Percentiles rank a stretch among this genome's conserved stretches.
phyloP scores from a whole-genome alignment of 495 filamentous ascomycete genomes.

The Xylaria curta region DNA sequence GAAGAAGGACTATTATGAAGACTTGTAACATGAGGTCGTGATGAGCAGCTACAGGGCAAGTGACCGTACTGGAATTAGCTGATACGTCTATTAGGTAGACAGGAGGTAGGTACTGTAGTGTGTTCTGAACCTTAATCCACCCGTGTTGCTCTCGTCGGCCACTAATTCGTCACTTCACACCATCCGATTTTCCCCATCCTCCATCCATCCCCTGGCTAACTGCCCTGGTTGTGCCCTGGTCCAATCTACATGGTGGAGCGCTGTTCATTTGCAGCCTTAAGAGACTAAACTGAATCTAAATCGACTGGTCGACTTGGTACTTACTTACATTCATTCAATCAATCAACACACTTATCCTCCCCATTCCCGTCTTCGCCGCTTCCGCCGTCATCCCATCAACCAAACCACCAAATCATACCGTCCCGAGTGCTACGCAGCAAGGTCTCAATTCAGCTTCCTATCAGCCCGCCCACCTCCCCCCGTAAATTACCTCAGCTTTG shows the following conservation, averaged over 20 bases:
- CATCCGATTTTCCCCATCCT: not conserved
- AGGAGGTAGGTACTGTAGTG: too few relatives aligned
- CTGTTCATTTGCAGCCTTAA: constrained; percentile 19
- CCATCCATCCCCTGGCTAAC: constrained; percentile 10
- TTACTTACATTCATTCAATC: not conserved
- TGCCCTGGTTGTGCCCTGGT: constrained; percentile 12
- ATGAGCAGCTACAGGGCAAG: not conserved
- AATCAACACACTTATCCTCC: constrained; percentile 7
- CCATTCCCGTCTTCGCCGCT: constrained; percentile 25
- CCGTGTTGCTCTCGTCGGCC: not conserved
- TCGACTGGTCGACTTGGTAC: not conserved
- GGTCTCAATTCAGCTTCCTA: not conserved
- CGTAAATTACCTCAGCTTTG: not conserved
- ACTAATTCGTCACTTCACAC: constrained; percentile 14
- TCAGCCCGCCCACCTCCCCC: not conserved
- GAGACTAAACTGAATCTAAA: constrained; percentile 18
- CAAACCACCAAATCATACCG: not conserved
- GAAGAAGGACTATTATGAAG: not conserved
- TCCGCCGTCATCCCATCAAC: not conserved
- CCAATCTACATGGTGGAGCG: constrained; percentile 21
- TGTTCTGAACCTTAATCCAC: not conserved
- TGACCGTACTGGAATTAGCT: not conserved
- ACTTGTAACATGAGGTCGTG: constrained; percentile 7
- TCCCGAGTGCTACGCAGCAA: not conserved
- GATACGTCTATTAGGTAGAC: too few relatives aligned